These are phyloP conservation scores for Xylaria sp. DNA, from an alignment of 2,329 filamentous ascomycete species.

Conservation along the genomic window DNA sequence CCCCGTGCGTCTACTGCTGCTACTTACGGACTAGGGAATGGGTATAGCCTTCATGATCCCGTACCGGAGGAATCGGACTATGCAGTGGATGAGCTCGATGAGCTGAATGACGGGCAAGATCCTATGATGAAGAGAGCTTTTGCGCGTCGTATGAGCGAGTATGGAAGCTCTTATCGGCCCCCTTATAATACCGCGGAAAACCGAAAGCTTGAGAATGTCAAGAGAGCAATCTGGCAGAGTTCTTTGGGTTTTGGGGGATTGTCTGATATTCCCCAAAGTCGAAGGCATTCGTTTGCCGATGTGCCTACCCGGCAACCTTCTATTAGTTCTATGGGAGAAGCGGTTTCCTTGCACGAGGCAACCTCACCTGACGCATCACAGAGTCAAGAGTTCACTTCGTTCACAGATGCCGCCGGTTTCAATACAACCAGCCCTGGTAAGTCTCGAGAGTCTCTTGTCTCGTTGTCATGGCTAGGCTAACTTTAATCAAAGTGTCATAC, in stretches of 20 bases:
- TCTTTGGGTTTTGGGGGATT: conserved; percentile 73
- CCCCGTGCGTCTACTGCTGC: conserved; percentile 68
- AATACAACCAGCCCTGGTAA: conserved; percentile 56
- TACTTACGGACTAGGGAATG: conserved; percentile 64
- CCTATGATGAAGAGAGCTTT: conserved; percentile 59
- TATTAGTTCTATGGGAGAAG: conserved; percentile 69
- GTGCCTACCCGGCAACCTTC: conserved; percentile 73
- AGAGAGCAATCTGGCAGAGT: conserved; percentile 77
- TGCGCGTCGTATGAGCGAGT: conserved; percentile 69
- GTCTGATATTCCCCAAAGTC: conserved; percentile 75
- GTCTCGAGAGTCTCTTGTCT: conserved; percentile 39
- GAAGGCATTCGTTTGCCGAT: conserved; percentile 83
- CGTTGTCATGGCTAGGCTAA: conserved; percentile 42
- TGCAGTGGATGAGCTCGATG: conserved; percentile 78
- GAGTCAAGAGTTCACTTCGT: conserved; percentile 58
- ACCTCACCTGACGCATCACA: conserved; percentile 58
- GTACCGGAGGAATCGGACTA: conserved; percentile 75
- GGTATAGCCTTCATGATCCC: conserved; percentile 68
- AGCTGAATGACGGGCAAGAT: conserved; percentile 65
- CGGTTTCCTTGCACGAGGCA: conserved; percentile 59
- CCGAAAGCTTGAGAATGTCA: conserved; percentile 72
- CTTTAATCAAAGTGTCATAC: conserved; percentile 51
- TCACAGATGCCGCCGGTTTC: conserved; percentile 54
- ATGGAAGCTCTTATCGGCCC: conserved; percentile 59
- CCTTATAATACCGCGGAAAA: conserved; percentile 66